Percentiles rank a stretch among this genome's conserved stretches.
Conservation (phyloP, 352 stramenopile species). For the Phytophthora sansomeana region DNA sequence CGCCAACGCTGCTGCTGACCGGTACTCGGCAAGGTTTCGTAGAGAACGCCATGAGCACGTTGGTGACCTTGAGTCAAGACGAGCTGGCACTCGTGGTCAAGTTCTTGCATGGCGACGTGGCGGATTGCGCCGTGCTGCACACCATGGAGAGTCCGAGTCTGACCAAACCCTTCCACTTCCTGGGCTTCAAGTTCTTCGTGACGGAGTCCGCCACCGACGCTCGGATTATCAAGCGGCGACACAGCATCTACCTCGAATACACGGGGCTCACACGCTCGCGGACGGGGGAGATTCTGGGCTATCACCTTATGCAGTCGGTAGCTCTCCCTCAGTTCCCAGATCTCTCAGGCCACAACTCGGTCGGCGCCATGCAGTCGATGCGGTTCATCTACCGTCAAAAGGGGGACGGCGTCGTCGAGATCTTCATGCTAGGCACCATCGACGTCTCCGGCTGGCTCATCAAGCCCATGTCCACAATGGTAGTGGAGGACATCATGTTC, state of each 20-base stretch:
- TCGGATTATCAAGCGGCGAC: slow-evolving; percentile 50
- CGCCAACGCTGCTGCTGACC: slow-evolving; percentile 42
- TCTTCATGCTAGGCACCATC: slow-evolving; percentile 58
- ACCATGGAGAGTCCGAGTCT: slow-evolving; percentile 38
- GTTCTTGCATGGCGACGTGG: slow-evolving; percentile 52
- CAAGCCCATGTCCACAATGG: slow-evolving; percentile 37
- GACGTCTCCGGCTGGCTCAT: slow-evolving; percentile 47
- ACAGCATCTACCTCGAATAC: slow-evolving; percentile 60
- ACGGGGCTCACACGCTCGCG: slow-evolving; percentile 43
- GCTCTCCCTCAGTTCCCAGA: slow-evolving; percentile 54
- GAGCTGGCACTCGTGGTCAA: slow-evolving; percentile 51
- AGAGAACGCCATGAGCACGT: slow-evolving; percentile 54
- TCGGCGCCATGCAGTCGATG: slow-evolving; percentile 48
- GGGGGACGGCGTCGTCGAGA: slow-evolving; percentile 45
- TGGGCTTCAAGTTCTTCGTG: slow-evolving; percentile 72
- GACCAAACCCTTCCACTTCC: slow-evolving; percentile 52
- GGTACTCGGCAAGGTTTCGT: slow-evolving; percentile 48
- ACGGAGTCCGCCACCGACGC: slow-evolving; percentile 42
- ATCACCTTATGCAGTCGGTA: slow-evolving; percentile 63
- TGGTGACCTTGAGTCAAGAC: slow-evolving; percentile 47
- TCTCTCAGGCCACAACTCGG: slow-evolving; percentile 46
- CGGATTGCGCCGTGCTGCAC: slow-evolving; percentile 38
- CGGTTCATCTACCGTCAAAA: slow-evolving; percentile 58
- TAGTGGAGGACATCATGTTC: slow-evolving; percentile 48
- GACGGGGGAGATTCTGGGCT: slow-evolving; percentile 50